A percentile compares a stretch with the other conserved stretches of the same genome.
phyloP scores from a whole-genome alignment of 495 filamentous ascomycete species.

The Penicillium lagena region DNA sequence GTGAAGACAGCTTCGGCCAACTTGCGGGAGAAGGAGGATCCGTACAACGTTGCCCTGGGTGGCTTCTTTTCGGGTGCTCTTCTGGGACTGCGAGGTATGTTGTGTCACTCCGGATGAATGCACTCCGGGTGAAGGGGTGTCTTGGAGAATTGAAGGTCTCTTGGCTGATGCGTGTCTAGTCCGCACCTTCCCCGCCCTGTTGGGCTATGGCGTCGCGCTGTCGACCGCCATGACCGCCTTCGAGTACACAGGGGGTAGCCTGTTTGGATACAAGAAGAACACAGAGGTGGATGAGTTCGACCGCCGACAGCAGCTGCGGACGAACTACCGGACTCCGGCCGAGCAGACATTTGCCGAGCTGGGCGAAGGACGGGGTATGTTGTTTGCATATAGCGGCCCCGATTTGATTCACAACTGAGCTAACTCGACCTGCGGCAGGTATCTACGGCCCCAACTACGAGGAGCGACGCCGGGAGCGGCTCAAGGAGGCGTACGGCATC shows the following conservation, averaged over 20 bases:
- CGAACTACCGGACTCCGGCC: constrained; percentile 65
- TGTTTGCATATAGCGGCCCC: constrained; percentile 2
- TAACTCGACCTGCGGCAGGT: constrained; percentile 45
- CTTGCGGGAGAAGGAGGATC: constrained; percentile 68
- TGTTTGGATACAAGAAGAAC: constrained; percentile 52
- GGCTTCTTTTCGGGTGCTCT: constrained; percentile 68
- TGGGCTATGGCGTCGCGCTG: constrained; percentile 67
- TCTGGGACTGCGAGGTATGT: constrained; percentile 58
- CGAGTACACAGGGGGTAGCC: constrained; percentile 68
- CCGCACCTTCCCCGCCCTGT: constrained; percentile 67
- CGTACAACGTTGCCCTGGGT: constrained; percentile 61
- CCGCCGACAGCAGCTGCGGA: constrained; percentile 68
- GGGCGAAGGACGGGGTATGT: constrained; percentile 85
- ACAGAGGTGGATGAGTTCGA: constrained; percentile 69
- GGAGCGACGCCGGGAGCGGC: constrained; percentile 73
- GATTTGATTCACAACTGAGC: constrained; percentile 1
- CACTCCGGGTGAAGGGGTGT: background rate
- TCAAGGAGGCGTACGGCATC: constrained; percentile 88
- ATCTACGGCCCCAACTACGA: constrained; percentile 80
- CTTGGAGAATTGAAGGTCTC: constrained; percentile 1
- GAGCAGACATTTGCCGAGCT: constrained; percentile 77
- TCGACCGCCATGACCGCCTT: constrained; percentile 61
- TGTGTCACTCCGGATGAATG: background rate
- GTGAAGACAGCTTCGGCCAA: constrained; percentile 66
- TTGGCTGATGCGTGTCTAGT: constrained; percentile 34